phyloP scores from a whole-genome alignment of 768 basidiomycete species.

The Trametes maxima region DNA sequence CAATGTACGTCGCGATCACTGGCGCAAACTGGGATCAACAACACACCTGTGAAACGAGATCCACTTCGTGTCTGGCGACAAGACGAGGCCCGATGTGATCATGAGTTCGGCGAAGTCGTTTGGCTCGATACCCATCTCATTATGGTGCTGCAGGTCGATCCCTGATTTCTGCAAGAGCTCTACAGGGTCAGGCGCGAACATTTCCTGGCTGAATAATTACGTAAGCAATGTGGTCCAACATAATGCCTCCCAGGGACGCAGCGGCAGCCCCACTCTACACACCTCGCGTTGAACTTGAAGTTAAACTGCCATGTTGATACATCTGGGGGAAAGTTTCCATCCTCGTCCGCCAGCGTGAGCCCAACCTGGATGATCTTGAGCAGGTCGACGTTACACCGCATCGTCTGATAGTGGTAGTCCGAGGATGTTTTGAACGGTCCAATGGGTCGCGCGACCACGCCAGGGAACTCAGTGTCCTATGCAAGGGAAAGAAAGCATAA shows the following conservation, averaged over 20 bases:
- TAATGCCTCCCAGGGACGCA: neutral
- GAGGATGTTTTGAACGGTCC: slow-evolving; percentile 95
- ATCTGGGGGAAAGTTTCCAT: slow-evolving; percentile 89
- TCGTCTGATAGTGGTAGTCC: slow-evolving; percentile 99
- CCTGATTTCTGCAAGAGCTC: slow-evolving; percentile 94
- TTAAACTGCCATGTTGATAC: slow-evolving; percentile 99
- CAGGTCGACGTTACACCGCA: slow-evolving; percentile 99
- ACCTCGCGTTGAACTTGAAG: slow-evolving; percentile 91
- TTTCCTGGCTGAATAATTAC: slow-evolving; percentile 75
- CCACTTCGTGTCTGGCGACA: slow-evolving; percentile 90
- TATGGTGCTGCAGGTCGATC: slow-evolving; percentile 92
- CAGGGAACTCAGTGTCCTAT: slow-evolving; percentile 98
- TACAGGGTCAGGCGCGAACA: slow-evolving; percentile 98
- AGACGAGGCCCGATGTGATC: slow-evolving; percentile 93
- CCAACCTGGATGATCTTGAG: slow-evolving; percentile 98
- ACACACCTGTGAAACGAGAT: slow-evolving; percentile 94
- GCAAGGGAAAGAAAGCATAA: slow-evolving; percentile 24
- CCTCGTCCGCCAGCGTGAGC: slow-evolving; percentile 90
- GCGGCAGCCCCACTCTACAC: slow-evolving; percentile 33
- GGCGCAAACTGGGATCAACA: slow-evolving; percentile 17
- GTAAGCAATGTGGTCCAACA: slow-evolving; percentile 18
- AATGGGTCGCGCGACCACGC: slow-evolving; percentile 96
- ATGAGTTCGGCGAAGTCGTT: slow-evolving; percentile 96
- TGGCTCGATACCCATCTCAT: slow-evolving; percentile 88
- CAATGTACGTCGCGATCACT: slow-evolving; percentile 14